A percentile compares a stretch with the other conserved stretches of the same genome.
Evolutionary conservation across 2,329 filamentous ascomycete genomes (phyloP).

Genomic region (Ophiostoma triangulosporum): DNA sequence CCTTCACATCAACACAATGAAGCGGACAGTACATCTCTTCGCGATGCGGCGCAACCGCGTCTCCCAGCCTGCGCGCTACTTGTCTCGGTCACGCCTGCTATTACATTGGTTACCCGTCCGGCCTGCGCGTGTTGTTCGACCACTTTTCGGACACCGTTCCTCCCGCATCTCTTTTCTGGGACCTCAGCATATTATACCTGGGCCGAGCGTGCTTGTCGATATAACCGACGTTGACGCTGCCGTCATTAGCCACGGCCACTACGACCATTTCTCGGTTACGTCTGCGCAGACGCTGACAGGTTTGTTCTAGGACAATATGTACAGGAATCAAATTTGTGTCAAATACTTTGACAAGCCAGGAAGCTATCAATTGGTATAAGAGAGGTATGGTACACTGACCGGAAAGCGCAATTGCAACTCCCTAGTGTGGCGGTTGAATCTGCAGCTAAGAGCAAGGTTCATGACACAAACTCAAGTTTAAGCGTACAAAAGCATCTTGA

Average conservation of each 20-base stretch:
- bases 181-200: constrained; percentile 73
- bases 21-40: too few relatives aligned
- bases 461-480: too few relatives aligned
- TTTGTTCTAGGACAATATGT: constrained; percentile 43
- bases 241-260: constrained; percentile 84
- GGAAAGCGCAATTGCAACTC: too few relatives aligned
- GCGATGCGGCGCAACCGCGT: not conserved
- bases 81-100: constrained; percentile 96
- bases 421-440: too few relatives aligned
- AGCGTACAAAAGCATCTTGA: too few relatives aligned
- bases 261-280: constrained; percentile 75
- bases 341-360: too few relatives aligned
- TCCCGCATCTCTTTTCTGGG: constrained; percentile 53
- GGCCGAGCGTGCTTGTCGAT: too few relatives aligned
- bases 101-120: constrained; percentile 77
- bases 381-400: too few relatives aligned
- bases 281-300: constrained; percentile 57
- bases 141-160: constrained; percentile 82
- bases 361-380: too few relatives aligned
- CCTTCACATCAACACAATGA: too few relatives aligned
- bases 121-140: constrained; percentile 81
- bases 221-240: constrained; percentile 63
- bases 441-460: too few relatives aligned
- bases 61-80: constrained; percentile 53
- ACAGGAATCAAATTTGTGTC: too few relatives aligned